Evolutionary conservation across 2,329 filamentous ascomycete genomes (phyloP).

Genomic region (Aureobasidium mangrovei): DNA sequence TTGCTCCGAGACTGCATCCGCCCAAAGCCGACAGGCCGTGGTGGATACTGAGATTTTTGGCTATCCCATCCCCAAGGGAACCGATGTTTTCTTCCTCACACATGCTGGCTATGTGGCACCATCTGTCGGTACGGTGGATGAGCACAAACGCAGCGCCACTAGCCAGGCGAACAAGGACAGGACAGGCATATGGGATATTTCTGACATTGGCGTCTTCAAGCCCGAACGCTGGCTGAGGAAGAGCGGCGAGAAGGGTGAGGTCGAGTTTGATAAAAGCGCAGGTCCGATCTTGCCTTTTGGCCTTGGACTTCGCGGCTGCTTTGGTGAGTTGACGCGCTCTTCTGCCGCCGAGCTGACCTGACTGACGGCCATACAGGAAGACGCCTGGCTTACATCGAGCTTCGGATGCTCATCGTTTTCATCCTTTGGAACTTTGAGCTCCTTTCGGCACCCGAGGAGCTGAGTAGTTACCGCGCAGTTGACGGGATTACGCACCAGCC

Average conservation of each 20-base stretch:
- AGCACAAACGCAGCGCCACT: slow-evolving; percentile 24
- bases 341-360: not conserved
- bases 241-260: slow-evolving; percentile 20
- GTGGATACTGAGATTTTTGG: slow-evolving; percentile 36
- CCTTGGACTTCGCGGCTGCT: slow-evolving; percentile 30
- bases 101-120: slow-evolving; percentile 19
- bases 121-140: slow-evolving; percentile 22
- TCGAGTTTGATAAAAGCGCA: slow-evolving; percentile 28
- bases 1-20: slow-evolving; percentile 22
- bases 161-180: slow-evolving; percentile 24
- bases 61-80: slow-evolving; percentile 32
- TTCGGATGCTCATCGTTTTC: slow-evolving; percentile 23
- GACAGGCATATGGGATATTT: slow-evolving; percentile 21
- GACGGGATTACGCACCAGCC: slow-evolving; percentile 26
- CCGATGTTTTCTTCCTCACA: slow-evolving; percentile 26
- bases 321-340: slow-evolving; percentile 21
- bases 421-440: slow-evolving; percentile 27
- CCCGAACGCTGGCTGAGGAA: slow-evolving; percentile 34
- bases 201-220: slow-evolving; percentile 27
- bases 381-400: slow-evolving; percentile 23
- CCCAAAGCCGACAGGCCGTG: slow-evolving; percentile 24
- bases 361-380: slow-evolving; percentile 15
- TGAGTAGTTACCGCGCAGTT: slow-evolving; percentile 19
- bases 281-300: slow-evolving; percentile 31
- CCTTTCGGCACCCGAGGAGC: slow-evolving; percentile 17